A percentile compares a stretch with the other conserved stretches of the same genome.
These are phyloP conservation scores for Panicum hallii DNA, from an alignment of 202 grass and related monocot genomes.

Conservation along the genomic window DNA sequence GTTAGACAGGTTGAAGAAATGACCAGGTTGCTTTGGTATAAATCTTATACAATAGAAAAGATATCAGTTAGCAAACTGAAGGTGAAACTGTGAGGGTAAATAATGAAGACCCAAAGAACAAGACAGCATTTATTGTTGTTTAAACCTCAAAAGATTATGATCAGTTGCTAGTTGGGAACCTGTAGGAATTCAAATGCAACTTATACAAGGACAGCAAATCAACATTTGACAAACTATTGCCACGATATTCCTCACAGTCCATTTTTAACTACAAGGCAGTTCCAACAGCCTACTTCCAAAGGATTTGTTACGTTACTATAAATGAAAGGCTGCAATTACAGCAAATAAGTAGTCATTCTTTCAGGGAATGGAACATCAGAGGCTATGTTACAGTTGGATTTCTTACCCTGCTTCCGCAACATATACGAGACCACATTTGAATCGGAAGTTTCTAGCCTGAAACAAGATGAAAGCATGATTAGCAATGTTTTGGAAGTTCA, in stretches of 20 bases:
- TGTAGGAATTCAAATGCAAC: slow-evolving; percentile 24
- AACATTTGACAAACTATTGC: not conserved
- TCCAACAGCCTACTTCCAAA: slow-evolving; percentile 22
- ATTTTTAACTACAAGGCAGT: slow-evolving; percentile 15
- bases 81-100: slow-evolving; percentile 14
- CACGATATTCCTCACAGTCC: not conserved
- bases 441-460: slow-evolving; percentile 98
- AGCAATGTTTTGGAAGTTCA: slow-evolving; percentile 16
- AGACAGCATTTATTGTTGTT: slow-evolving; percentile 14
- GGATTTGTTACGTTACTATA: slow-evolving; percentile 15
- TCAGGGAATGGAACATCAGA: slow-evolving; percentile 40
- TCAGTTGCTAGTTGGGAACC: not conserved
- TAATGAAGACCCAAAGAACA: not conserved
- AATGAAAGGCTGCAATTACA: slow-evolving; percentile 8
- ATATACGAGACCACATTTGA: slow-evolving; percentile 99
- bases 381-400: slow-evolving; percentile 33
- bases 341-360: not conserved
- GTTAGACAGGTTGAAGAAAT: slow-evolving; percentile 44
- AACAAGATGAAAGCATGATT: slow-evolving; percentile 39
- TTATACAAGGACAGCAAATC: not conserved
- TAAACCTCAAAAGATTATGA: slow-evolving; percentile 25
- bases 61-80: slow-evolving; percentile 25
- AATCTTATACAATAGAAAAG: slow-evolving; percentile 36
- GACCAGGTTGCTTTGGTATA: slow-evolving; percentile 7
- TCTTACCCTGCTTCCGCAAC: slow-evolving; percentile 97